A percentile compares a stretch with the other conserved stretches of the same genome.
Evolutionary conservation across 139 green algal genomes (phyloP).

Genomic region (Ettlia oleoabundans): DNA sequence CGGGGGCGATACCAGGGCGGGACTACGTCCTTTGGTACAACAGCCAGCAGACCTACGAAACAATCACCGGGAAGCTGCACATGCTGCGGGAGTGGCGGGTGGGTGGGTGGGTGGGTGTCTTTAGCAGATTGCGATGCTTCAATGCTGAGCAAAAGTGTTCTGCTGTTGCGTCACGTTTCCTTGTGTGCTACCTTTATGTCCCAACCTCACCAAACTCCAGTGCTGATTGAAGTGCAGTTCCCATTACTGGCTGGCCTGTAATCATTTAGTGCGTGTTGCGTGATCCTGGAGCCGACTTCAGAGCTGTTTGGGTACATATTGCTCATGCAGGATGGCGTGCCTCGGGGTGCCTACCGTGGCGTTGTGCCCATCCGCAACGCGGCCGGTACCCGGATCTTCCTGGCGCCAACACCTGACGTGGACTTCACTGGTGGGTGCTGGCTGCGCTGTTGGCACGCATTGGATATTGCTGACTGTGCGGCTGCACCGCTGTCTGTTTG

Average conservation of each 20-base stretch:
- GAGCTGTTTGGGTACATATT: no score
- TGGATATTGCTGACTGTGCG: not conserved
- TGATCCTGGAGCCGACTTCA: no score
- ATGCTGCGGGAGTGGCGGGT: slow-evolving; percentile 50
- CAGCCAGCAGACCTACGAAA: slow-evolving; percentile 46
- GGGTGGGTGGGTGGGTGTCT: not conserved
- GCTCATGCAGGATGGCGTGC: slow-evolving; percentile 51
- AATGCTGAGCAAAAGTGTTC: no score
- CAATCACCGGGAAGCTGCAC: slow-evolving; percentile 28
- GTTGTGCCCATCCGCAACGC: slow-evolving; percentile 36
- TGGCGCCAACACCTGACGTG: slow-evolving; percentile 22
- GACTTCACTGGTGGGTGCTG: slow-evolving; percentile 13
- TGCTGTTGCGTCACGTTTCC: no score
- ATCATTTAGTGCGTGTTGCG: no score
- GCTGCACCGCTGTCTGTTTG: not conserved
- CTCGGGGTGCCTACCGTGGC: slow-evolving; percentile 47
- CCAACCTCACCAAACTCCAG: no score
- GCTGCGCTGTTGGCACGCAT: not conserved
- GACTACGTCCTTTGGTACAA: slow-evolving; percentile 40
- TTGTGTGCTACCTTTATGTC: no score
- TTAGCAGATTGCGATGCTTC: not conserved
- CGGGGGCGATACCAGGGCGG: not conserved
- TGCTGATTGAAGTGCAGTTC: no score
- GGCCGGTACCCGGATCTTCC: slow-evolving; percentile 15
- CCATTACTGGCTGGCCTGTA: no score